Evolutionary conservation across 148 eudicot species (phyloP).

Genomic region (Pharnaceum exiguum): DNA sequence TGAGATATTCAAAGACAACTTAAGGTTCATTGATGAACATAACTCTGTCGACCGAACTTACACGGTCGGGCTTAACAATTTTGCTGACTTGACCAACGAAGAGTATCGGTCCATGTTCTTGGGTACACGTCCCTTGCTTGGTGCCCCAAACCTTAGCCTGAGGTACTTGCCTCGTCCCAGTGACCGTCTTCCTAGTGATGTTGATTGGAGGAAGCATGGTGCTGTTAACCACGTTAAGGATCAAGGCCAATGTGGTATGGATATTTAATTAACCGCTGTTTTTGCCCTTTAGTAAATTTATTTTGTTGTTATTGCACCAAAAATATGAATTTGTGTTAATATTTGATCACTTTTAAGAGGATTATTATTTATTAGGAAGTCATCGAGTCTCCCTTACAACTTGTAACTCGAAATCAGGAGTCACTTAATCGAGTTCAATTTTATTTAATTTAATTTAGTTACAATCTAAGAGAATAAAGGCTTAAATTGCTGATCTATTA

Average conservation of each 20-base stretch:
- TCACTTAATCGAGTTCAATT: too few relatives aligned
- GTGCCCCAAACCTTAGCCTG: constrained; percentile 37
- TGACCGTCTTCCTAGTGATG: constrained; percentile 52
- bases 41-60: constrained; percentile 45
- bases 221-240: constrained; percentile 77
- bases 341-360: too few relatives aligned
- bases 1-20: constrained; percentile 63
- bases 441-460: too few relatives aligned
- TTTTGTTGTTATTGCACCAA: neutral
- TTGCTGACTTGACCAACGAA: constrained; percentile 76
- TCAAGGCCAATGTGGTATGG: constrained; percentile 82
- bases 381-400: too few relatives aligned
- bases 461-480: too few relatives aligned
- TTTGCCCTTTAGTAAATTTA: neutral
- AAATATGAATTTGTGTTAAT: too few relatives aligned
- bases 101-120: constrained; percentile 61
- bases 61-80: constrained; percentile 67
- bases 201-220: constrained; percentile 78
- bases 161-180: constrained; percentile 44
- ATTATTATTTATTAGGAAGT: too few relatives aligned
- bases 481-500: too few relatives aligned
- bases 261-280: too few relatives aligned
- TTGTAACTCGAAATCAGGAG: too few relatives aligned
- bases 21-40: constrained; percentile 68
- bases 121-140: constrained; percentile 43